These are phyloP conservation scores for Astrephomene gubernaculifera DNA, from an alignment of 139 green algal species.

Conservation along the genomic window DNA sequence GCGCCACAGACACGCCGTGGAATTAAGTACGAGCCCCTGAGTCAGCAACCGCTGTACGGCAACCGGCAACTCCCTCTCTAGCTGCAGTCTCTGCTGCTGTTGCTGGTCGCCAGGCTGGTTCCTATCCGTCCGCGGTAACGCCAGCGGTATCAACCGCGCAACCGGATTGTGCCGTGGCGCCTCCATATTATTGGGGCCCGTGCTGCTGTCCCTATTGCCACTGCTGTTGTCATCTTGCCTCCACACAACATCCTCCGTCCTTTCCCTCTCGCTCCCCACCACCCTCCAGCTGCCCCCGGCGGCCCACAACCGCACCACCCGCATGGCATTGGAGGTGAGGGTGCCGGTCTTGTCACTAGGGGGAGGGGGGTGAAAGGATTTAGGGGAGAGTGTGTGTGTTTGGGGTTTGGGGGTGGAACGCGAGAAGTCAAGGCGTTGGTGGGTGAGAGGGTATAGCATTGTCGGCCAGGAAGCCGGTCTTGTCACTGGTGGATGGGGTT, in stretches of 20 bases:
- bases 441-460: no score
- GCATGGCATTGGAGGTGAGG: constrained; percentile 88
- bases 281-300: constrained; percentile 33
- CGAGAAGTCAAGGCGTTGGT: no score
- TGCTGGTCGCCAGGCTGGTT: not conserved
- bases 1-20: constrained; percentile 61
- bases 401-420: not conserved
- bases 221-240: no score
- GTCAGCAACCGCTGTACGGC: constrained; percentile 59
- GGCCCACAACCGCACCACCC: constrained; percentile 61
- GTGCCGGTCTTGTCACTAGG: constrained; percentile 93
- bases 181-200: not conserved
- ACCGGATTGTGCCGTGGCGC: no score
- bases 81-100: not conserved
- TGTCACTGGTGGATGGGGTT: no score
- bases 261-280: no score
- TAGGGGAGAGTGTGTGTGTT: not conserved
- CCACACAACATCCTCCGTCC: no score
- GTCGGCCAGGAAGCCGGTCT: no score
- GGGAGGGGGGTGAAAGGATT: not conserved
- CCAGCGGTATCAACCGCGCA: no score
- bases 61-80: not conserved
- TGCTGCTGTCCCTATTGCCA: no score
- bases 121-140: no score
- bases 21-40: constrained; percentile 77